phyloP scores from a whole-genome alignment of 352 stramenopile genomes.

The Phytopythium sindhum region DNA sequence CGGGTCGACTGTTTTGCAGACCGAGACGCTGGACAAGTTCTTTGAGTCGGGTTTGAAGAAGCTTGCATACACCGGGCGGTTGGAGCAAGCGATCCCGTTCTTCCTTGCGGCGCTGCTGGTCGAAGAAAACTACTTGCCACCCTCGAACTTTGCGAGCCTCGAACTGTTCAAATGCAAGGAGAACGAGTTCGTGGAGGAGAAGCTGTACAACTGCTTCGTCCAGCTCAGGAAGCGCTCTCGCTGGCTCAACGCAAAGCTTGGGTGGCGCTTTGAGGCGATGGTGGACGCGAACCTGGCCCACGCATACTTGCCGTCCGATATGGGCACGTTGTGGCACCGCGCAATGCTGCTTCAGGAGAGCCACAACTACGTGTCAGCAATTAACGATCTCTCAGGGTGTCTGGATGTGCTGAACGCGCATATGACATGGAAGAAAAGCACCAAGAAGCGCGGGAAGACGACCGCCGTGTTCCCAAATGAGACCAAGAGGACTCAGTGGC shows the following conservation, averaged over 20 bases:
- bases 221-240: conserved; percentile 40
- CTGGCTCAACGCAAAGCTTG: conserved; percentile 38
- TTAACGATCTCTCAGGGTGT: conserved; percentile 43
- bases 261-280: conserved; percentile 51
- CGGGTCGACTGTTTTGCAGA: conserved; percentile 17
- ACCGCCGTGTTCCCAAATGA: conserved; percentile 35
- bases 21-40: conserved; percentile 53
- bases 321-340: conserved; percentile 52
- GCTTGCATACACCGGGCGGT: conserved; percentile 23
- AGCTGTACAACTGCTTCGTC: conserved; percentile 41
- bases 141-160: conserved; percentile 47
- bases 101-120: conserved; percentile 51
- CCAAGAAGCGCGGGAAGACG: conserved; percentile 24
- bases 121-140: conserved; percentile 44
- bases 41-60: conserved; percentile 49
- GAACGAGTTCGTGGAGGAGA: conserved; percentile 46
- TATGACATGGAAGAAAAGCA: conserved; percentile 34
- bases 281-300: conserved; percentile 49
- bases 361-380: conserved; percentile 31
- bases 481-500: conserved; percentile 37
- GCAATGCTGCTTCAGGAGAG: conserved; percentile 33
- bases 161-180: conserved; percentile 65
- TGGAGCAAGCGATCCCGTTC: conserved; percentile 37
- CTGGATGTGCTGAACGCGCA: conserved; percentile 30
- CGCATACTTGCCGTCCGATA: conserved; percentile 41